phyloP scores from a whole-genome alignment of 2,329 filamentous ascomycete species.

The Fonsecaea erecta region DNA sequence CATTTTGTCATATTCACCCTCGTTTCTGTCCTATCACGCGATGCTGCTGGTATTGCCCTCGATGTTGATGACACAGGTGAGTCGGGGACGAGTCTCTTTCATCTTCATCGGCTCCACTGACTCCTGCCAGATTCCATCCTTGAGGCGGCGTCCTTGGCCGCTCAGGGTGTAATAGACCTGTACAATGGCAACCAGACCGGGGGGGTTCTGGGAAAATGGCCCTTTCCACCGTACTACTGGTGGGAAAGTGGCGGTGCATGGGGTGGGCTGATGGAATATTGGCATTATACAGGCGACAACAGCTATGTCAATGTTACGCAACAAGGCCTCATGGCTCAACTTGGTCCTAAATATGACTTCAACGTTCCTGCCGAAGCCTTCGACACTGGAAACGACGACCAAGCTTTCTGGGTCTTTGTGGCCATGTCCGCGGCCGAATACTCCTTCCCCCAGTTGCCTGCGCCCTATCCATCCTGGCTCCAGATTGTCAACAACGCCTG shows the following conservation, averaged over 20 bases:
- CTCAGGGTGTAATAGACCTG: constrained; percentile 57
- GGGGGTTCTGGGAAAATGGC: constrained; percentile 60
- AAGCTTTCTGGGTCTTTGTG: constrained; percentile 71
- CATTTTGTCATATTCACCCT: neutral
- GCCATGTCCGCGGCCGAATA: constrained; percentile 70
- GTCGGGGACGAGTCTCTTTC: too few relatives aligned
- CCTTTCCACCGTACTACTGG: constrained; percentile 71
- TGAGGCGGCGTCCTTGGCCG: constrained; percentile 48
- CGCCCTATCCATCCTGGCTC: constrained; percentile 46
- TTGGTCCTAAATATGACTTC: constrained; percentile 64
- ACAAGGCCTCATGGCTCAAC: constrained; percentile 64
- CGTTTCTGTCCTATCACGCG: constrained; percentile 9
- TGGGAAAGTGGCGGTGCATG: constrained; percentile 69
- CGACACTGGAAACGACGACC: constrained; percentile 66
- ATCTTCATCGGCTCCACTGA: too few relatives aligned
- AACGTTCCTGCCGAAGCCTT: constrained; percentile 55
- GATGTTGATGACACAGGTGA: constrained; percentile 40
- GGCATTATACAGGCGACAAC: constrained; percentile 66
- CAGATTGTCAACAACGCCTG: constrained; percentile 70
- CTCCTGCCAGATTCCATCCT: constrained; percentile 49
- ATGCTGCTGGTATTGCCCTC: constrained; percentile 37
- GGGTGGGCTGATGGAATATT: constrained; percentile 73
- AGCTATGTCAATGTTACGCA: constrained; percentile 64
- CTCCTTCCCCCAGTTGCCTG: constrained; percentile 64
- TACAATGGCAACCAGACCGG: constrained; percentile 60